These are phyloP conservation scores for Ciborinia camelliae DNA, from an alignment of 2,329 filamentous ascomycete genomes.

Conservation along the genomic window DNA sequence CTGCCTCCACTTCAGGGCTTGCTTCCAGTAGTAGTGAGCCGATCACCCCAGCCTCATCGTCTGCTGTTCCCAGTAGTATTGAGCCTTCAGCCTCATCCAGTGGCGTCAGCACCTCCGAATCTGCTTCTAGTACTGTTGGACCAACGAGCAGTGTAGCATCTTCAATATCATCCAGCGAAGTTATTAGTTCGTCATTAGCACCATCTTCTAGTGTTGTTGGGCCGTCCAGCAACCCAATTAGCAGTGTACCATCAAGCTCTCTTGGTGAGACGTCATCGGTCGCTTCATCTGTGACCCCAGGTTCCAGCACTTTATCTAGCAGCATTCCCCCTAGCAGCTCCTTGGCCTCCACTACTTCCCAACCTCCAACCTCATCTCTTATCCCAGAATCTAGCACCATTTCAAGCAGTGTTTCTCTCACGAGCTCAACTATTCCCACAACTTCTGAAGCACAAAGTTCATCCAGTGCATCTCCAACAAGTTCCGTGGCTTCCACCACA, in stretches of 20 bases:
- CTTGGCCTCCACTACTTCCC: neutral
- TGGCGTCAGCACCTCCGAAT: neutral
- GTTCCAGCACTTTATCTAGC: neutral
- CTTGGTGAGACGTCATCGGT: neutral
- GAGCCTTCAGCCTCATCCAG: neutral
- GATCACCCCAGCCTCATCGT: neutral
- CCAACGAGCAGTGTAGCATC: neutral
- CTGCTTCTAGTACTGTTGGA: neutral
- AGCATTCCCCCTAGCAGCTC: neutral
- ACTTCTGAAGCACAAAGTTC: neutral
- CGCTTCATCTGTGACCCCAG: neutral
- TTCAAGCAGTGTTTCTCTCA: neutral
- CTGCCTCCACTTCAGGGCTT: no score
- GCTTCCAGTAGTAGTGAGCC: no score
- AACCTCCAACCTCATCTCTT: neutral
- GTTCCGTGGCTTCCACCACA: neutral
- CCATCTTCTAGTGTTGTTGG: neutral
- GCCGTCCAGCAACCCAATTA: neutral
- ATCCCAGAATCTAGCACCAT: neutral
- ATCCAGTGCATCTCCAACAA: neutral
- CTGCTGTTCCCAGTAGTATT: neutral
- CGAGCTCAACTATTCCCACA: no score
- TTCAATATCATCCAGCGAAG: neutral
- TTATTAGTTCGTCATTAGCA: neutral
- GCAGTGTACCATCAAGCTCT: neutral